Percentiles rank a stretch among this genome's conserved stretches.
phyloP scores from a whole-genome alignment of 345 rosid species.

The Capsella bursapastoris region DNA sequence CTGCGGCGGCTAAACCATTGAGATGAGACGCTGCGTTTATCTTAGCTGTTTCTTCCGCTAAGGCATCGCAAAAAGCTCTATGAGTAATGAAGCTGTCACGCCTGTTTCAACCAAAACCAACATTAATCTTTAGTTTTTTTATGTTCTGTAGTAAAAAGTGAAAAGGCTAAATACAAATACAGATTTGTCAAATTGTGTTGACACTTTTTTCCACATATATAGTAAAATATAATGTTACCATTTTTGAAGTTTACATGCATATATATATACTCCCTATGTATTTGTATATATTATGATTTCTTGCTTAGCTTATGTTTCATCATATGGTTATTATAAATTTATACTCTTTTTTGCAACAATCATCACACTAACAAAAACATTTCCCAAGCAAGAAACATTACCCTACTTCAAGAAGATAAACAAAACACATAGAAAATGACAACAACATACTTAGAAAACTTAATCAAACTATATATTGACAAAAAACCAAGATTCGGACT shows the following conservation, averaged over 20 bases:
- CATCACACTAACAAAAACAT: constrained; percentile 22
- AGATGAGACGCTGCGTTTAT: constrained; percentile 70
- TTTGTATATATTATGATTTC: neutral
- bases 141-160: neutral
- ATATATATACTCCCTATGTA: neutral
- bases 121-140: neutral
- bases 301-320: neutral
- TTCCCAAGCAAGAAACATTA: constrained; percentile 31
- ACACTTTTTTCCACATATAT: neutral
- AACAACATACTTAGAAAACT: constrained; percentile 12
- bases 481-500: constrained; percentile 15
- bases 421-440: constrained; percentile 28
- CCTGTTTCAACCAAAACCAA: constrained; percentile 52
- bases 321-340: neutral
- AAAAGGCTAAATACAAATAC: neutral
- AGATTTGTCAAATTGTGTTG: neutral
- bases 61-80: constrained; percentile 96
- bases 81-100: constrained; percentile 95
- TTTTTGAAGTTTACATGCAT: neutral
- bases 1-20: constrained; percentile 35
- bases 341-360: constrained; percentile 21
- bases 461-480: constrained; percentile 19
- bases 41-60: constrained; percentile 94
- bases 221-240: neutral
- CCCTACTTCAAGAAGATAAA: constrained; percentile 38